A percentile compares a stretch with the other conserved stretches of the same genome.
These are phyloP conservation scores for Staphylotrichum longicolle DNA, from an alignment of 495 filamentous ascomycete species.

Conservation along the genomic window DNA sequence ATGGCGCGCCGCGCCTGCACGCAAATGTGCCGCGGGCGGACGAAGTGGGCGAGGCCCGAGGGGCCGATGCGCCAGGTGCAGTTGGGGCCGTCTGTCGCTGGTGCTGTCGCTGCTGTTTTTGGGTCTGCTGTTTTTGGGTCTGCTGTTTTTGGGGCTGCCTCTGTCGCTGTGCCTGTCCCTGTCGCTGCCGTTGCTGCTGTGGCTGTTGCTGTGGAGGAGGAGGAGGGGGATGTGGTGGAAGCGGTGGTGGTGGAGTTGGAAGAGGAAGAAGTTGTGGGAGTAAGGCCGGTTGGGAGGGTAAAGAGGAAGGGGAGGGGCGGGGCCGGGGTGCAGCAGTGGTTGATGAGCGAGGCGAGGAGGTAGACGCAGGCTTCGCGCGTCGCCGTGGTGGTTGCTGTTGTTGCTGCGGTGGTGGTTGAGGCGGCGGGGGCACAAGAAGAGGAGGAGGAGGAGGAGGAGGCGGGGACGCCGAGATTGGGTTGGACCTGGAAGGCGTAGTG, in stretches of 20 bases:
- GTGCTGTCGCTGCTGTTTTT: neutral
- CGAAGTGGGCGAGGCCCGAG: constrained; percentile 23
- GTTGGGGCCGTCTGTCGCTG: constrained; percentile 23
- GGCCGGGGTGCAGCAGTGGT: constrained; percentile 34
- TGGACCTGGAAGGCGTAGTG: constrained; percentile 30
- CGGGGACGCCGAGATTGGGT: neutral
- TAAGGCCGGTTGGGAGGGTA: no score
- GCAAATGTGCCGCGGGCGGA: constrained; percentile 23
- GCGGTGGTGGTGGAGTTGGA: neutral
- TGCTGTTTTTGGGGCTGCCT: neutral
- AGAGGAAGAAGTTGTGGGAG: no score
- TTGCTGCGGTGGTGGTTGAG: neutral
- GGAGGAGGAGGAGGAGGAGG: neutral
- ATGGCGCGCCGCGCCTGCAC: constrained; percentile 32
- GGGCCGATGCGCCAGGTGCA: constrained; percentile 29
- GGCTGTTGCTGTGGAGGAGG: no score
- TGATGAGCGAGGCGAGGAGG: constrained; percentile 35
- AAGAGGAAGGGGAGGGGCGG: neutral
- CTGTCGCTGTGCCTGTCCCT: no score
- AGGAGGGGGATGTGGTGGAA: neutral
- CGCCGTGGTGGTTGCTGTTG: neutral
- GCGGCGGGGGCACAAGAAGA: neutral
- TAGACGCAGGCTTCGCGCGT: constrained; percentile 29
- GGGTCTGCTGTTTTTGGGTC: neutral
- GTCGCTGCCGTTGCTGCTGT: no score